phyloP scores from a whole-genome alignment of 2,329 filamentous ascomycete genomes.

The Exophiala alcalophila region DNA sequence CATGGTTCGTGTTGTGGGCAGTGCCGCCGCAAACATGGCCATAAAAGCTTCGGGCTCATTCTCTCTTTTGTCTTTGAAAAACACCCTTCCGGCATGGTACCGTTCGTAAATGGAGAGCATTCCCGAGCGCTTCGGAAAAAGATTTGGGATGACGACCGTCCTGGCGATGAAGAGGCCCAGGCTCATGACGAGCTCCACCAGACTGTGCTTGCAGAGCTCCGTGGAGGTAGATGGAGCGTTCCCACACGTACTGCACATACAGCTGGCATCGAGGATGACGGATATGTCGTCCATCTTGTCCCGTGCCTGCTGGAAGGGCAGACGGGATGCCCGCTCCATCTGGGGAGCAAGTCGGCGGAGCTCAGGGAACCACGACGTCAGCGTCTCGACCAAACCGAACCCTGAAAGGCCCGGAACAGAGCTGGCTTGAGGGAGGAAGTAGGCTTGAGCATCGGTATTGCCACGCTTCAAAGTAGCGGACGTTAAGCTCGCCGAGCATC shows the following conservation, averaged over 20 bases:
- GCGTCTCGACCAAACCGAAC: conserved; percentile 9
- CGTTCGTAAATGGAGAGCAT: conserved; percentile 3
- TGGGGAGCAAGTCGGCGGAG: conserved; percentile 10
- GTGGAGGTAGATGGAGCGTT: conserved; percentile 9
- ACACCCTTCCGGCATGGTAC: conserved; percentile 3
- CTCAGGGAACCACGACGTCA: conserved; percentile 13
- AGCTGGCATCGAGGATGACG: conserved; percentile 1
- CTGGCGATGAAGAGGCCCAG: conserved; percentile 7
- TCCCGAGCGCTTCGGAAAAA: conserved; percentile 9
- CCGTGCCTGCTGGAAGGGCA: conserved; percentile 11
- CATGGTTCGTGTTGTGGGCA: conserved; percentile 6
- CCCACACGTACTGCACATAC: conserved; percentile 11
- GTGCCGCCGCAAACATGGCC: background rate
- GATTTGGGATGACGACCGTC: conserved; percentile 8
- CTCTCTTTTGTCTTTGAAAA: conserved; percentile 1
- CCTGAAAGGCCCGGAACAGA: conserved; percentile 4
- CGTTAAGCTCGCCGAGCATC: conserved; percentile 4
- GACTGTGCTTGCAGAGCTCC: conserved; percentile 11
- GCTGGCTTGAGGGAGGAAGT: conserved; percentile 12
- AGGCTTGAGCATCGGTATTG: conserved; percentile 3
- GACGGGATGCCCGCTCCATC: conserved; percentile 7
- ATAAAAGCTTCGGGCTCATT: conserved; percentile 6
- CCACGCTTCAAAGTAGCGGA: conserved; percentile 1
- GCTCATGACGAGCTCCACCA: conserved; percentile 4
- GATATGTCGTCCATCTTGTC: conserved; percentile 11